These are phyloP conservation scores for Oryza longistaminata DNA, from an alignment of 176 grass and related monocot species.

Conservation along the genomic window DNA sequence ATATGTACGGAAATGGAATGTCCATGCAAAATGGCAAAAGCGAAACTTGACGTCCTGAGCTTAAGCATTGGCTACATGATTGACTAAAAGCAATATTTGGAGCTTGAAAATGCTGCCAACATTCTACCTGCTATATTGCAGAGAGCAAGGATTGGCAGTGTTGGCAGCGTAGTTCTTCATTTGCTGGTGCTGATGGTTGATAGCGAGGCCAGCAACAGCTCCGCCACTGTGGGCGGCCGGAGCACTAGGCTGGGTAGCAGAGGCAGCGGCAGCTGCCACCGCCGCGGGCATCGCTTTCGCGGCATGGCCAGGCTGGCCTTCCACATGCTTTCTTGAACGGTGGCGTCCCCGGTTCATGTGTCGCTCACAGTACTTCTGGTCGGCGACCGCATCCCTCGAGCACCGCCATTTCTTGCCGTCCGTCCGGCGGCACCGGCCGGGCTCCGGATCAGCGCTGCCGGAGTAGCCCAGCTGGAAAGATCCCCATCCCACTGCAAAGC, in stretches of 20 bases:
- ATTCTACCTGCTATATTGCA: conserved; percentile 55
- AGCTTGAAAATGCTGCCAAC: background rate
- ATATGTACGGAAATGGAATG: background rate
- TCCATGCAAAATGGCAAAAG: background rate
- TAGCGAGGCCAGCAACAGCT: conserved; percentile 34
- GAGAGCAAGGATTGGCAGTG: conserved; percentile 43
- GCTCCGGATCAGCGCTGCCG: conserved; percentile 79
- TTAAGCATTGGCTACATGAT: background rate
- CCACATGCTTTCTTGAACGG: conserved; percentile 99
- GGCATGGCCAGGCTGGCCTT: conserved; percentile 89
- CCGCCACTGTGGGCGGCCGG: conserved; percentile 32
- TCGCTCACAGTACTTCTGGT: conserved; percentile 99
- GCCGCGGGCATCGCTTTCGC: conserved; percentile 66
- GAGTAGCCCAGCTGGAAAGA: conserved; percentile 88
- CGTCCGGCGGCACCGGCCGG: conserved; percentile 88
- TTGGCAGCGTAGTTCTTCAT: conserved; percentile 40
- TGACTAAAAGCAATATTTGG: background rate
- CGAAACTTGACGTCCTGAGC: background rate
- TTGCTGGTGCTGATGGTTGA: conserved; percentile 41
- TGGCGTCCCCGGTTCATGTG: conserved; percentile 99
- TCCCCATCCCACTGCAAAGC: conserved; percentile 76
- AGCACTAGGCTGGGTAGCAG: conserved; percentile 52
- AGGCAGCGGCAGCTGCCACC: conserved; percentile 38
- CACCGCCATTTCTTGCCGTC: conserved; percentile 99
- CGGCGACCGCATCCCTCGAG: conserved; percentile 92